phyloP scores from a whole-genome alignment of 371 early-diverging fungal genomes.

The Smittium mucronatum region DNA sequence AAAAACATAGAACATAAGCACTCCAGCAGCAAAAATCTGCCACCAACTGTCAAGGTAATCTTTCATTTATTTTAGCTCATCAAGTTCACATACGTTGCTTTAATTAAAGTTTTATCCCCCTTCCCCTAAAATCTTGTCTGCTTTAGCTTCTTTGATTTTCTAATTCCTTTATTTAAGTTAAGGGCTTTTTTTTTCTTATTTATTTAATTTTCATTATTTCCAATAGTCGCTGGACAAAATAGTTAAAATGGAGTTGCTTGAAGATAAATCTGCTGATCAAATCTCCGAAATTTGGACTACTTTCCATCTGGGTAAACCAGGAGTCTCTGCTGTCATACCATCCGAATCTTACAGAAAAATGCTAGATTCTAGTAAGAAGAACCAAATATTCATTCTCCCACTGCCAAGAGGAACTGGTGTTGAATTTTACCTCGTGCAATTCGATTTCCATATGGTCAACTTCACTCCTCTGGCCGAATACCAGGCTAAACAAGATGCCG shows the following conservation, averaged over 20 bases:
- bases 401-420: slow-evolving; percentile 69
- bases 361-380: slow-evolving; percentile 35
- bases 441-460: slow-evolving; percentile 63
- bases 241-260: slow-evolving; percentile 55
- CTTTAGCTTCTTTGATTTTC: too few species aligned
- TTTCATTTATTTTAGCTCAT: not conserved
- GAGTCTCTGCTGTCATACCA: slow-evolving; percentile 63
- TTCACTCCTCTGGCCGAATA: slow-evolving; percentile 85
- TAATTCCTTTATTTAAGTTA: too few species aligned
- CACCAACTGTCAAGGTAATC: slow-evolving; percentile 31
- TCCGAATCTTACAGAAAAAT: slow-evolving; percentile 53
- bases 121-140: too few species aligned
- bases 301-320: slow-evolving; percentile 53
- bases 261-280: slow-evolving; percentile 43
- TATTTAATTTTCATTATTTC: not conserved
- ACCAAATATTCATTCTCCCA: slow-evolving; percentile 66
- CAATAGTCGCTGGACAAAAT: slow-evolving; percentile 63
- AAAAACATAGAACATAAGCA: slow-evolving; percentile 8
- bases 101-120: not conserved
- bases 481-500: slow-evolving; percentile 67
- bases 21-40: slow-evolving; percentile 36
- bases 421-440: slow-evolving; percentile 79
- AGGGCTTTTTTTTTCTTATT: not conserved
- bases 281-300: slow-evolving; percentile 72
- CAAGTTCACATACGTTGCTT: not conserved